These are phyloP conservation scores for Atalantia buxifolia DNA, from an alignment of 345 rosid genomes.

Conservation along the genomic window DNA sequence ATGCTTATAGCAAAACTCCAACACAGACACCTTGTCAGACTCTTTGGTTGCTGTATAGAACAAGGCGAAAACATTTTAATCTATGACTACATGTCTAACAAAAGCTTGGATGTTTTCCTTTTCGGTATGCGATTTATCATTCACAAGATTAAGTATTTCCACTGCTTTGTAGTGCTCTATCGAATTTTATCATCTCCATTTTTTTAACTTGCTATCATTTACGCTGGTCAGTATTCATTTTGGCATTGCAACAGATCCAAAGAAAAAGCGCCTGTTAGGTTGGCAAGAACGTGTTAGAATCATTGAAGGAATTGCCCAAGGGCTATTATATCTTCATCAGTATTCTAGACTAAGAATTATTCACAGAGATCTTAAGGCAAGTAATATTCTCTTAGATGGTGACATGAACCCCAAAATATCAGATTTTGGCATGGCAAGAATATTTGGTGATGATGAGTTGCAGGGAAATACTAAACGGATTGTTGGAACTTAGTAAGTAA, in stretches of 20 bases:
- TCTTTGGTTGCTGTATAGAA: background rate
- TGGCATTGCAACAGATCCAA: too few species aligned
- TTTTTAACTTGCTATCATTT: too few species aligned
- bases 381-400: slow-evolving; percentile 37
- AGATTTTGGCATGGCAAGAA: slow-evolving; percentile 53
- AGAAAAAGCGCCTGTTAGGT: too few species aligned
- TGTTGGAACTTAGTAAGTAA: slow-evolving; percentile 47
- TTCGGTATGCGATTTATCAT: background rate
- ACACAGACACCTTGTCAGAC: slow-evolving; percentile 1
- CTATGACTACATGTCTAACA: background rate
- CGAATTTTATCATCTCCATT: background rate
- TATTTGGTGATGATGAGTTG: slow-evolving; percentile 38
- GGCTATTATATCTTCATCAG: slow-evolving; percentile 39
- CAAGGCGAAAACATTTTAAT: background rate
- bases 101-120: background rate
- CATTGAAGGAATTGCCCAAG: slow-evolving; percentile 30
- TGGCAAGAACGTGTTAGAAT: slow-evolving; percentile 26
- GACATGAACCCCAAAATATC: slow-evolving; percentile 51
- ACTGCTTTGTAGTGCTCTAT: background rate
- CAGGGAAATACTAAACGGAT: slow-evolving; percentile 38
- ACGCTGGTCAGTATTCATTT: too few species aligned
- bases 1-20: slow-evolving; percentile 17
- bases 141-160: background rate
- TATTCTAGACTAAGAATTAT: slow-evolving; percentile 28
- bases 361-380: slow-evolving; percentile 32